phyloP scores from a whole-genome alignment of 129 eudicot species.

The Lactuca saligna region DNA sequence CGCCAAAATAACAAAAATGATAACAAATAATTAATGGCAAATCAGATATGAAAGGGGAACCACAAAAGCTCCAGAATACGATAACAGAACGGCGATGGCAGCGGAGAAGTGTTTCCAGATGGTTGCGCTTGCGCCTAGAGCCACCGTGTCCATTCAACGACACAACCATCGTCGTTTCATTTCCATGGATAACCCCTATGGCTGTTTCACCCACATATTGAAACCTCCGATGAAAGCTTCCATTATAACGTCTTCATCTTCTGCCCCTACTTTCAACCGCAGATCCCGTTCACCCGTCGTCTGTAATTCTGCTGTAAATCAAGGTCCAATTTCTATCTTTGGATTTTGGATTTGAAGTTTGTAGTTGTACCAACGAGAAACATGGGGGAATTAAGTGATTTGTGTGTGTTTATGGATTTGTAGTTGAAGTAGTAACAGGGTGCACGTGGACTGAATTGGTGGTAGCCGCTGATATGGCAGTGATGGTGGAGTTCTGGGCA shows the following conservation, averaged over 20 bases:
- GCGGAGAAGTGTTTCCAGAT: slow-evolving; percentile 43
- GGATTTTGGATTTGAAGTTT: neutral
- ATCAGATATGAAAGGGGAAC: neutral
- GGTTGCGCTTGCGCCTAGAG: slow-evolving; percentile 34
- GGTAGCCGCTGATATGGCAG: slow-evolving; percentile 41
- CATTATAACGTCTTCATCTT: slow-evolving; percentile 19
- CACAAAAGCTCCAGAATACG: slow-evolving; percentile 1
- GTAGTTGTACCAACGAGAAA: too few species aligned
- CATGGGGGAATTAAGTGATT: neutral
- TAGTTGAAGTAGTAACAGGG: slow-evolving; percentile 56
- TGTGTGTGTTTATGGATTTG: slow-evolving; percentile 1
- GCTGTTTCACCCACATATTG: neutral
- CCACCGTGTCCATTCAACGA: slow-evolving; percentile 23
- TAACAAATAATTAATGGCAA: neutral
- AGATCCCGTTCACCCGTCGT: slow-evolving; percentile 26
- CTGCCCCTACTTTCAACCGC: slow-evolving; percentile 21
- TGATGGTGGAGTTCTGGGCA: slow-evolving; percentile 62
- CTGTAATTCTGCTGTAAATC: slow-evolving; percentile 43
- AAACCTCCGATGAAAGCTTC: slow-evolving; percentile 8
- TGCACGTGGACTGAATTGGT: slow-evolving; percentile 47
- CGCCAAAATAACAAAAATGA: neutral
- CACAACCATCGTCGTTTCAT: slow-evolving; percentile 23
- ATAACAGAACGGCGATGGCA: slow-evolving; percentile 10
- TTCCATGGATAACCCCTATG: slow-evolving; percentile 18
- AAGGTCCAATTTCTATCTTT: slow-evolving; percentile 25